Evolutionary conservation across 805 yeast species (phyloP).

Genomic region (Wickerhamomyces sydowiorum): DNA sequence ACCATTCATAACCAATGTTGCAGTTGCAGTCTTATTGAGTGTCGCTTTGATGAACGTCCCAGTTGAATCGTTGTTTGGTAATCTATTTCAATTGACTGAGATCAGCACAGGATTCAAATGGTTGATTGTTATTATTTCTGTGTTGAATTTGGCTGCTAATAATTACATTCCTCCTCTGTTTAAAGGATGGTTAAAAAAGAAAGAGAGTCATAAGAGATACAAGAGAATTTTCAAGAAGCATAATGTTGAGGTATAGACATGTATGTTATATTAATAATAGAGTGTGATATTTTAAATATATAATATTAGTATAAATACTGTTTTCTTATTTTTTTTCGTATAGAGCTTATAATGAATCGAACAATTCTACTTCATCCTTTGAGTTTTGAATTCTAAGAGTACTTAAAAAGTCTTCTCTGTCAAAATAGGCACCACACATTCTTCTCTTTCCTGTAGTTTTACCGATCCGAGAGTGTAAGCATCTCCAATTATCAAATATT

Average conservation of each 20-base stretch:
- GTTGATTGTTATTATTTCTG: slow-evolving; percentile 40
- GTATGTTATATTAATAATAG: background rate
- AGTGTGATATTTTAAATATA: background rate
- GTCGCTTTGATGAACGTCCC: slow-evolving; percentile 47
- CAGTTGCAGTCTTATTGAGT: slow-evolving; percentile 44
- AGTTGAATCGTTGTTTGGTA: slow-evolving; percentile 50
- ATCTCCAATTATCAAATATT: slow-evolving; percentile 71
- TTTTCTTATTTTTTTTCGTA: too few relatives aligned
- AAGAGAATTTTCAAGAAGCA: slow-evolving; percentile 24
- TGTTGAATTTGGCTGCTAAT: slow-evolving; percentile 40
- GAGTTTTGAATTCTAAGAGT: slow-evolving; percentile 39
- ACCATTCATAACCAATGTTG: slow-evolving; percentile 67
- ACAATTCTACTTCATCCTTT: slow-evolving; percentile 39
- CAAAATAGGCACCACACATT: slow-evolving; percentile 69
- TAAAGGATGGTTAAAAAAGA: slow-evolving; percentile 29
- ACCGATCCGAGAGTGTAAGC: slow-evolving; percentile 56
- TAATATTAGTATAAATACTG: too few relatives aligned
- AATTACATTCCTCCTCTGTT: slow-evolving; percentile 27
- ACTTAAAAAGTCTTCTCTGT: slow-evolving; percentile 59
- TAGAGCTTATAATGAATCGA: slow-evolving; percentile 14
- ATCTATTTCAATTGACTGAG: slow-evolving; percentile 69
- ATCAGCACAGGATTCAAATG: slow-evolving; percentile 46
- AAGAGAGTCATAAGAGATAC: slow-evolving; percentile 31
- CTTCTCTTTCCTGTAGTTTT: slow-evolving; percentile 62
- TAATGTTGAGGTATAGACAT: slow-evolving; percentile 6